phyloP scores from a whole-genome alignment of 129 eudicot genomes.

The Cynara cardunculus region DNA sequence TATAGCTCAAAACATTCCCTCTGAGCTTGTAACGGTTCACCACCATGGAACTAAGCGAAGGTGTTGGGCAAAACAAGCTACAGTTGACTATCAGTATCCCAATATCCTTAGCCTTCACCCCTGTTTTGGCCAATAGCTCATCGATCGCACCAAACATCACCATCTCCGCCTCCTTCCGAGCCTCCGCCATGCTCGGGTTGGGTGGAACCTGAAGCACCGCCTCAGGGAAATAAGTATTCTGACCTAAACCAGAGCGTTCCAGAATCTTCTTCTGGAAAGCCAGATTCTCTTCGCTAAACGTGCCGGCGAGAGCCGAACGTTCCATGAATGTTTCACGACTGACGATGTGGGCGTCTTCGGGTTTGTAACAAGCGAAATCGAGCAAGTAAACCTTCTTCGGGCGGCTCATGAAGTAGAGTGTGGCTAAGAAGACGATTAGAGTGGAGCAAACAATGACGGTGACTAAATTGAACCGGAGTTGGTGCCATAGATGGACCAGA shows the following conservation, averaged over 20 bases:
- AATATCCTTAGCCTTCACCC: constrained; percentile 65
- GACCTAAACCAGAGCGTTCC: constrained; percentile 80
- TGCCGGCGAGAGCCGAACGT: background rate
- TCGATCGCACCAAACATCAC: constrained; percentile 90
- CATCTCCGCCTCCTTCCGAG: constrained; percentile 80
- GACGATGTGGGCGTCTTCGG: constrained; percentile 12
- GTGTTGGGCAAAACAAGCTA: constrained; percentile 50
- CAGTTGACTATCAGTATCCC: constrained; percentile 61
- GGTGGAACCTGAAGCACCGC: constrained; percentile 68
- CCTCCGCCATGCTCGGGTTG: constrained; percentile 66
- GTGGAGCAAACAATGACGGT: constrained; percentile 20
- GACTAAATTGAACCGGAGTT: constrained; percentile 29
- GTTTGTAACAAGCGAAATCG: constrained; percentile 43
- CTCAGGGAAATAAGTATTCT: constrained; percentile 72
- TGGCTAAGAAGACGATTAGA: constrained; percentile 28
- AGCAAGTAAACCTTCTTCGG: constrained; percentile 35
- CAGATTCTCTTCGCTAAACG: constrained; percentile 19
- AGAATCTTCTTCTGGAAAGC: constrained; percentile 58
- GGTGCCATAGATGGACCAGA: constrained; percentile 24
- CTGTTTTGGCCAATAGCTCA: constrained; percentile 54
- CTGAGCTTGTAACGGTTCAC: constrained; percentile 68
- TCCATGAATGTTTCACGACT: constrained; percentile 27
- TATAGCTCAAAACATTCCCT: constrained; percentile 56
- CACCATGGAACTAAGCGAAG: constrained; percentile 44
- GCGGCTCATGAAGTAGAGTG: constrained; percentile 45